Evolutionary conservation across 2,329 filamentous ascomycete species (phyloP).

Genomic region (Claviceps purpurea): DNA sequence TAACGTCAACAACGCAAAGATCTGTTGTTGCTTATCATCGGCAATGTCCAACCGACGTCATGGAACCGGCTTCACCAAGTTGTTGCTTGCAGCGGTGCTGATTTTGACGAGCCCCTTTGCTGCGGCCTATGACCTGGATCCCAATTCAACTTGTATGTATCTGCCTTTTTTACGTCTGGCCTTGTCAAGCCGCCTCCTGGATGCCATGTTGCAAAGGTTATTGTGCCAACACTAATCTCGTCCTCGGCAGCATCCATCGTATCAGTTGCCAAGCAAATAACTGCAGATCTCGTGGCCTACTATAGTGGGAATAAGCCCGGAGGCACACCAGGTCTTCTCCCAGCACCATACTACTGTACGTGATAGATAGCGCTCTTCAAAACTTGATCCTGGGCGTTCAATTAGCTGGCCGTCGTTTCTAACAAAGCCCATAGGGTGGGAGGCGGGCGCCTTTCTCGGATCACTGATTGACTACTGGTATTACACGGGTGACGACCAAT

Average conservation of each 20-base stretch:
- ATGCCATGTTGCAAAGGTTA: background rate
- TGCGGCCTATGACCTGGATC: conserved; percentile 23
- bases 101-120: conserved; percentile 12
- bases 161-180: background rate
- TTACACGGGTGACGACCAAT: conserved; percentile 60
- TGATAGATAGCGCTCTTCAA: background rate
- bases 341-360: conserved; percentile 42
- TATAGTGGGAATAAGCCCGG: conserved; percentile 36
- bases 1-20: background rate
- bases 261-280: conserved; percentile 34
- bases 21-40: background rate
- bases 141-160: conserved; percentile 21
- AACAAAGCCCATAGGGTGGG: conserved; percentile 41
- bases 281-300: conserved; percentile 32
- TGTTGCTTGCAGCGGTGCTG: background rate
- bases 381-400: background rate
- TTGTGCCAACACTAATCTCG: background rate
- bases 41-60: background rate
- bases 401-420: background rate
- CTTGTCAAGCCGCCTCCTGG: background rate
- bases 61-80: background rate
- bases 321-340: conserved; percentile 36
- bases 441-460: conserved; percentile 58
- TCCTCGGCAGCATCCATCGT: conserved; percentile 32
- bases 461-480: conserved; percentile 74